Conservation (phyloP, 2,329 filamentous ascomycete genomes). For the Pseudocercospora macadamiae region DNA sequence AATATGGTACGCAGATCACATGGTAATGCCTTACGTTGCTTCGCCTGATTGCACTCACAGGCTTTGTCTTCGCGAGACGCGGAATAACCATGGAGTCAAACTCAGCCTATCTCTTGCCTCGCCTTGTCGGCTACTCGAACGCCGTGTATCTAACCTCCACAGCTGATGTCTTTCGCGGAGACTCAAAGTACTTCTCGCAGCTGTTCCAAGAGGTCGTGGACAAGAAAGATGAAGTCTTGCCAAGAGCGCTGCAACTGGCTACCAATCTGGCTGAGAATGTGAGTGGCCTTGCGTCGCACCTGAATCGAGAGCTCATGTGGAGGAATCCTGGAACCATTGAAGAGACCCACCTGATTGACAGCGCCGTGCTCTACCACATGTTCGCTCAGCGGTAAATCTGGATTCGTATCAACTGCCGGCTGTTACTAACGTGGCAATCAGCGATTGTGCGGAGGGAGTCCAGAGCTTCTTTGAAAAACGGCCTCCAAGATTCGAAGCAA, state of each 20-base stretch:
- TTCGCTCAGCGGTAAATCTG: neutral
- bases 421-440: neutral
- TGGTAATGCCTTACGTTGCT: neutral
- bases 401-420: neutral
- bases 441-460: conserved; percentile 7
- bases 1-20: neutral
- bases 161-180: conserved; percentile 14
- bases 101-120: conserved; percentile 22
- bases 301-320: conserved; percentile 22
- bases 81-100: conserved; percentile 23
- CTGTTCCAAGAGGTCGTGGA: conserved; percentile 36
- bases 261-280: conserved; percentile 67
- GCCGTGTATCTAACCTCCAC: conserved; percentile 21
- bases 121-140: conserved; percentile 20
- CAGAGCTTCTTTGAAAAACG: conserved; percentile 21
- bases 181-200: conserved; percentile 11
- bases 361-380: conserved; percentile 8
- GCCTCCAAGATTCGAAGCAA: conserved; percentile 14
- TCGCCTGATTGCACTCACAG: neutral
- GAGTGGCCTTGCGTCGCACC: conserved; percentile 46
- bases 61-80: conserved; percentile 22
- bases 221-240: conserved; percentile 60
- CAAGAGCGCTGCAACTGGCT: conserved; percentile 65
- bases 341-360: conserved; percentile 18
- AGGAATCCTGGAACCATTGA: conserved; percentile 14